Evolutionary conservation across 1,139 yeast genomes (phyloP).

Genomic region (Pichia sp.): DNA sequence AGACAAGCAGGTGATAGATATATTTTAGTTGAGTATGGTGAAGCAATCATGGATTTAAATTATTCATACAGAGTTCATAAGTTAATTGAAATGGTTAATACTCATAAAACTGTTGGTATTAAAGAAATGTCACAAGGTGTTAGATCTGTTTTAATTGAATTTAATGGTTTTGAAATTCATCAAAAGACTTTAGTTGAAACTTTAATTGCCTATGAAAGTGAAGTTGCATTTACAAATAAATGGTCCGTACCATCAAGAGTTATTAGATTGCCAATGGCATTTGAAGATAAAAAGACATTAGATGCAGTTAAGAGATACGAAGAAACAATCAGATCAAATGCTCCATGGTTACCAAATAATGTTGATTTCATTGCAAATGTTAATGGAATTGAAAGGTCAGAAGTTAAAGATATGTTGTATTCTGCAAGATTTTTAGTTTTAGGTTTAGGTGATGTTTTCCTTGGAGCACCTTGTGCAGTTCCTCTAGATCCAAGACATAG

Average conservation of each 20-base stretch:
- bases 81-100: constrained; percentile 65
- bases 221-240: constrained; percentile 62
- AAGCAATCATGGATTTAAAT: constrained; percentile 77
- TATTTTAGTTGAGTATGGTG: constrained; percentile 87
- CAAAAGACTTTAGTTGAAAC: constrained; percentile 60
- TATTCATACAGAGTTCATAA: constrained; percentile 79
- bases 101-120: constrained; percentile 65
- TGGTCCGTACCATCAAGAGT: constrained; percentile 86
- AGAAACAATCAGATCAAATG: constrained; percentile 87
- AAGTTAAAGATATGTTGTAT: constrained; percentile 77
- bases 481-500: constrained; percentile 97
- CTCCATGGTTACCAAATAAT: constrained; percentile 97
- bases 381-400: constrained; percentile 71
- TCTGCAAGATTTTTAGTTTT: constrained; percentile 85
- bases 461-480: constrained; percentile 98
- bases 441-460: constrained; percentile 94
- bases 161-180: constrained; percentile 50
- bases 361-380: constrained; percentile 90
- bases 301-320: constrained; percentile 86
- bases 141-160: constrained; percentile 86
- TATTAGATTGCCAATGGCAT: constrained; percentile 88
- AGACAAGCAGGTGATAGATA: constrained; percentile 98
- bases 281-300: constrained; percentile 83
- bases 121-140: constrained; percentile 97
- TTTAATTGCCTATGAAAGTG: constrained; percentile 68